Conservation (phyloP, 2,329 filamentous ascomycete genomes). For the Aspergillus caelatus region DNA sequence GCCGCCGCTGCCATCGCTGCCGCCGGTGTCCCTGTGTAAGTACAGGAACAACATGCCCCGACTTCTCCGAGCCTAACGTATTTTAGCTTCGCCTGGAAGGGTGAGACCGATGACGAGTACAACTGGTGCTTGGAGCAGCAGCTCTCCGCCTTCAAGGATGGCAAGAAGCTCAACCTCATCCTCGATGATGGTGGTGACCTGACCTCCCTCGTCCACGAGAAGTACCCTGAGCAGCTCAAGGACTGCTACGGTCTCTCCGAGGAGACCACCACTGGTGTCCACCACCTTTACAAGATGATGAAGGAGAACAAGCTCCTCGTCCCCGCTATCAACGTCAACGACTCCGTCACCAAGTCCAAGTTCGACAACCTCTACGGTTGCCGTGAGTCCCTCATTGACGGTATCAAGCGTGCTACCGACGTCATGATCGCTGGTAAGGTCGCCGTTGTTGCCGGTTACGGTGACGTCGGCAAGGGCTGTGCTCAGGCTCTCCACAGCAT, state of each 20-base stretch:
- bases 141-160: slow-evolving; percentile 93
- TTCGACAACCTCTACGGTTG: slow-evolving; percentile 99
- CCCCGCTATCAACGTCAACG: slow-evolving; percentile 98
- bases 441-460: slow-evolving; percentile 94
- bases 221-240: slow-evolving; percentile 98
- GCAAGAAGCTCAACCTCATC: slow-evolving; percentile 96
- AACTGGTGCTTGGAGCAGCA: slow-evolving; percentile 99
- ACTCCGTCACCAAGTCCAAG: slow-evolving; percentile 99
- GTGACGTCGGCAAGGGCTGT: slow-evolving; percentile 99
- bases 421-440: slow-evolving; percentile 99
- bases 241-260: slow-evolving; percentile 98
- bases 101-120: slow-evolving; percentile 99
- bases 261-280: slow-evolving; percentile 99
- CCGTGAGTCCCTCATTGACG: slow-evolving; percentile 97
- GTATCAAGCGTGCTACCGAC: slow-evolving; percentile 99
- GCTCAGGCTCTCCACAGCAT: slow-evolving; percentile 94
- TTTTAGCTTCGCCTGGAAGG: slow-evolving; percentile 69
- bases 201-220: slow-evolving; percentile 92
- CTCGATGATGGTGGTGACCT: slow-evolving; percentile 98
- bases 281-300: slow-evolving; percentile 98
- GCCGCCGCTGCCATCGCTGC: slow-evolving; percentile 97
- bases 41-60: slow-evolving; percentile 1
- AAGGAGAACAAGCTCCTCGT: slow-evolving; percentile 88
- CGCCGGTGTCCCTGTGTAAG: slow-evolving; percentile 79
- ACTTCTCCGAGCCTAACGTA: slow-evolving; percentile 1